These are phyloP conservation scores for Cryptococcus wingfieldii DNA, from an alignment of 1,284 basidiomycete species.

Conservation along the genomic window DNA sequence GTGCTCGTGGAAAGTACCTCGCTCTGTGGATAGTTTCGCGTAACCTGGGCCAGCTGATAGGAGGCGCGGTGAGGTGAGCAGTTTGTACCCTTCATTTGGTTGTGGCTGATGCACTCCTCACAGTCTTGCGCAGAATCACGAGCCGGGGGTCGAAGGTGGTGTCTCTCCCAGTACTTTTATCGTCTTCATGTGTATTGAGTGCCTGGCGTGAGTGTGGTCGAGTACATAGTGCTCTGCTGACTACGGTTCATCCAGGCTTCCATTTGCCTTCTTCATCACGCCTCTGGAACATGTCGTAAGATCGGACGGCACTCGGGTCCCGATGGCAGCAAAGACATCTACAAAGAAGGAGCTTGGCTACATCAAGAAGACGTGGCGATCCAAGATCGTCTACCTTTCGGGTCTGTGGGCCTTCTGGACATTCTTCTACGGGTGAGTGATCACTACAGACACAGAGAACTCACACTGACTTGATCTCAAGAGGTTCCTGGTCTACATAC, in stretches of 20 bases:
- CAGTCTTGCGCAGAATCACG: conserved; percentile 17
- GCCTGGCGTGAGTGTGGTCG: conserved; percentile 14
- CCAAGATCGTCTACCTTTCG: conserved; percentile 12
- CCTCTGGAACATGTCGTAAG: conserved; percentile 19
- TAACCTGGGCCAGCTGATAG: conserved; percentile 22
- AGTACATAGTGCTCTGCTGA: not conserved
- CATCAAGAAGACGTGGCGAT: conserved; percentile 9
- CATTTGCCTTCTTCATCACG: conserved; percentile 23
- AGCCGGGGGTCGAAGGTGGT: conserved; percentile 10
- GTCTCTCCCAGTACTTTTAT: conserved; percentile 20
- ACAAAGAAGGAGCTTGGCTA: conserved; percentile 16
- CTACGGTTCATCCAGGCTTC: conserved; percentile 5
- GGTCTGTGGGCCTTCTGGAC: conserved; percentile 19
- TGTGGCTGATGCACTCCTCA: not conserved
- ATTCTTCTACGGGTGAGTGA: conserved; percentile 19
- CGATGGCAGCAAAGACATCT: conserved; percentile 7
- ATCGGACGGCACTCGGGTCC: conserved; percentile 21
- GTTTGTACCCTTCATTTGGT: not conserved
- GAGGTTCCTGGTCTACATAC: conserved; percentile 20
- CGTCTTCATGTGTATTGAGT: conserved; percentile 25
- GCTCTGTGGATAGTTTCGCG: conserved; percentile 17
- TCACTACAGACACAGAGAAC: not conserved
- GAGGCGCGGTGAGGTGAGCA: conserved; percentile 25
- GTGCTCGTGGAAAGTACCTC: conserved; percentile 19
- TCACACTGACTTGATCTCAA: not conserved